Evolutionary conservation across 768 basidiomycete species (phyloP), one percentile per base, ranked within the genome.

Genomic region (Phaeolepiota aurea): DNA sequence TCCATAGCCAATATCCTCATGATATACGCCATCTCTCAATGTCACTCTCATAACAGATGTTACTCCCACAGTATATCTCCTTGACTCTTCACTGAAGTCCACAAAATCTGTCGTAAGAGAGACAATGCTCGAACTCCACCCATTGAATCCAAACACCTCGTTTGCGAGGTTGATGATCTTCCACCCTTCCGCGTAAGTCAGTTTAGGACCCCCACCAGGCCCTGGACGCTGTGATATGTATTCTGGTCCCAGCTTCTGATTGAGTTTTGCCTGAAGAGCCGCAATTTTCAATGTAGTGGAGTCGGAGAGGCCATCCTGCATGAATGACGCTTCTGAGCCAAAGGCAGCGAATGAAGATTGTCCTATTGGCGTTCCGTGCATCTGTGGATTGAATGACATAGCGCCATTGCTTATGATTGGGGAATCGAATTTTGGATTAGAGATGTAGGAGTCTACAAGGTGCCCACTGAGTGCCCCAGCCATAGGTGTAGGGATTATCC

Each of bases 121-220:
- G 45, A 87, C 74, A 35, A 94, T 68, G 36, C 60, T 83, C 1
- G 88, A 86, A 45, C 83, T 87, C 93, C 91, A 93, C 18, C 93
- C 96, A 47, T 98, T 90, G 68, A 91, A 97, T 1, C 94, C 94
- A 62, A 99, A 98, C 32, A 98, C 87, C 48, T 99, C 94, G 57
- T 99, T 99, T 2, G 94, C 96, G 16, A 99, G 72, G 54, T 93
- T 94, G 60, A 99, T 96, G 25, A 92, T 82, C 64, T 90, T 93
- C 94, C 94, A 98, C 0, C 94, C 96, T 56, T 98, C 94, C 1
- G 86, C 84, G 54, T 99, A 97, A 12, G 85, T 92, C 34, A 99
- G 66, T 58, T 93, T 96, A 12, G 76, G 74, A 3, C 87, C 88
- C 31, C 84, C 86, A 13, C 82, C 85, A 2, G 88, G 90, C 3